Base-by-base conservation (phyloP, 768 basidiomycete genomes). In the Xerocomellus chrysenteron region DNA sequence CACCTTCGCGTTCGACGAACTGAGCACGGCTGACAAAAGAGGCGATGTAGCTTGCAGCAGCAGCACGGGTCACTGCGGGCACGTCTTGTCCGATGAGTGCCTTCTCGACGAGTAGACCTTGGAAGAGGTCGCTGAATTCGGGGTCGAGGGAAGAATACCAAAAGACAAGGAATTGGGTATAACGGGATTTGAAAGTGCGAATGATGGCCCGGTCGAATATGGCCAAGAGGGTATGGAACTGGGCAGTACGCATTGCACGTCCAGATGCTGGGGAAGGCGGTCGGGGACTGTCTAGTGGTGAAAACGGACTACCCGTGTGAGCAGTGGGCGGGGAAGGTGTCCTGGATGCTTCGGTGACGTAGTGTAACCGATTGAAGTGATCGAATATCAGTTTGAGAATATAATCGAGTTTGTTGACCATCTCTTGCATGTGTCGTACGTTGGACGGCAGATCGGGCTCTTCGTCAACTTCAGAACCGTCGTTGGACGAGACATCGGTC, bases 161-260 rank as follows among this genome's bases (percentile, higher is more conserved):
- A 78, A 99, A 99, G 45, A 98, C 66, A 57, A 99, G 82, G 75
- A 99, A 99, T 65, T 98, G 97, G 14, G 94, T 94, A 72, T 98
- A 97, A 39, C 95, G 90, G 0, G 94, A 97, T 66, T 95, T 94
- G 77, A 97, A 97, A 2, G 97, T 98, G 39, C 87, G 90, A 47
- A 99, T 82, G 68, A 99, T 94, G 37, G 87, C 87, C 40, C 92
- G 85, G 70, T 97, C 93, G 66, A 99, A 99, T 60, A 98, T 93
- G 60, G 88, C 85, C 49, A 99, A 84, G 19, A 99, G 86, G 30
- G 88, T 82, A 63, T 90, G 82, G 70, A 98, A 98, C 62, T 92
- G 91, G 2, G 82, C 69, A 7, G 80, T 80, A 26, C 78, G 81
- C 33, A 75, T 65, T 5, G 72, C 68, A 45, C 76, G 77, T 26